Conservation (phyloP, 208 protist species). For the Trypanosomatidae sp. region DNA sequence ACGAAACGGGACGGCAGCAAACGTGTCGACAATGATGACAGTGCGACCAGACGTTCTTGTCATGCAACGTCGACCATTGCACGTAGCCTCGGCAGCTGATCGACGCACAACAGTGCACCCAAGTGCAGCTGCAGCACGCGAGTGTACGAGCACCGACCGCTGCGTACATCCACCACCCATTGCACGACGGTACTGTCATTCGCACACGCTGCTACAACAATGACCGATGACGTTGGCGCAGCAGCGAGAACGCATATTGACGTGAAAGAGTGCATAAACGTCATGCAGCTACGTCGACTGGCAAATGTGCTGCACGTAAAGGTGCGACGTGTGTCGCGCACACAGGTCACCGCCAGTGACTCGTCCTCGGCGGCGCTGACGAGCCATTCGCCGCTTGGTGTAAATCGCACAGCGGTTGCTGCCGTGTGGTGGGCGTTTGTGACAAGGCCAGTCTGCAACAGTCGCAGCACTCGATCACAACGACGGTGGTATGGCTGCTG, state of each 20-base stretch:
- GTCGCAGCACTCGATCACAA: conserved; percentile 17
- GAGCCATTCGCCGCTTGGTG: conserved; percentile 60
- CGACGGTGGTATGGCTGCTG: no score
- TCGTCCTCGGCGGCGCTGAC: conserved; percentile 70
- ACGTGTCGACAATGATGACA: background rate
- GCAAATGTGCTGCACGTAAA: conserved; percentile 51
- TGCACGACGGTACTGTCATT: conserved; percentile 66
- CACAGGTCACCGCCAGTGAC: conserved; percentile 40
- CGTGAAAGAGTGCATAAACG: conserved; percentile 78
- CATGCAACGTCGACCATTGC: background rate
- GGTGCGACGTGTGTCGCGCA: conserved; percentile 19
- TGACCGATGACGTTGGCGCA: conserved; percentile 45
- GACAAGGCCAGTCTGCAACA: conserved; percentile 43
- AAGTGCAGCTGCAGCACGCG: conserved; percentile 69
- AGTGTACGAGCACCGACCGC: conserved; percentile 26
- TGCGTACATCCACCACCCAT: conserved; percentile 62
- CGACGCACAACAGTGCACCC: conserved; percentile 55
- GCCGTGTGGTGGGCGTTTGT: conserved; percentile 32
- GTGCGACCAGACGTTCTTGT: no score
- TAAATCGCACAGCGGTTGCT: conserved; percentile 50
- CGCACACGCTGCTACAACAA: conserved; percentile 61
- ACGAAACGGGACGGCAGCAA: background rate
- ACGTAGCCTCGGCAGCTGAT: conserved; percentile 12
- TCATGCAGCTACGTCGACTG: conserved; percentile 52
- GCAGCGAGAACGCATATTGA: conserved; percentile 51